Base-by-base conservation (phyloP, 805 yeast genomes). In the Wickerhamiella slavikovae region DNA sequence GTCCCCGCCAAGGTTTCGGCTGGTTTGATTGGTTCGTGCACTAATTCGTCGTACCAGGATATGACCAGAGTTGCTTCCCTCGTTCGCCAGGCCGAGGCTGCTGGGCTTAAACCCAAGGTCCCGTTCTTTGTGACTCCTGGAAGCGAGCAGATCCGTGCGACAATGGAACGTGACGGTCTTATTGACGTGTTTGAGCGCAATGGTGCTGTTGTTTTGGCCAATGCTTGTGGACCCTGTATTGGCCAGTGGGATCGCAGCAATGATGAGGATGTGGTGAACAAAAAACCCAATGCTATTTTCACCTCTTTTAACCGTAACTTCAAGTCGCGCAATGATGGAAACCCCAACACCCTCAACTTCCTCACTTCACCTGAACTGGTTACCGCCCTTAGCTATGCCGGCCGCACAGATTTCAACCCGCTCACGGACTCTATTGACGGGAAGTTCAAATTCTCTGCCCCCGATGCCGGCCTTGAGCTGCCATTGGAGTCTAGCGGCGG, bases 151-250 rank as follows among this genome's bases (percentile, higher is more conserved):
- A 80, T 85, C 45, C 70, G 96, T 57, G 96, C 96, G 30, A 85
- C 98, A 30, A 71, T 85, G 44, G 93, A 77, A 53, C 71, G 95
- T 57, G 98, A 85, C 54, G 96, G 96, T 35, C 68, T 76, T 48
- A 68, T 77, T 37, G 62, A 73, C 27, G 69, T 73, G 25, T 82
- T 85, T 52, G 71, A 73, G 52, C 69, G 74, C 32, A 74, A 71
- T 45, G 96, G 96, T 36, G 98, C 93, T 42, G 64, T 68, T 35
- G 93, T 85, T 26, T 65, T 85, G 43, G 94, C 96, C 31, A 85
- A 85, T 54, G 98, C 98, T 14, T 85, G 98, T 66, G 98, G 98
- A 43, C 98, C 96, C 48, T 85, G 98, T 63, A 85, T 85, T 51
- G 98, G 98, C 35, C 98, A 85, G 64, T 85, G 98, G 98, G 94